These are phyloP conservation scores for Venturia nashicola DNA, from an alignment of 2,329 filamentous ascomycete genomes.

Conservation along the genomic window DNA sequence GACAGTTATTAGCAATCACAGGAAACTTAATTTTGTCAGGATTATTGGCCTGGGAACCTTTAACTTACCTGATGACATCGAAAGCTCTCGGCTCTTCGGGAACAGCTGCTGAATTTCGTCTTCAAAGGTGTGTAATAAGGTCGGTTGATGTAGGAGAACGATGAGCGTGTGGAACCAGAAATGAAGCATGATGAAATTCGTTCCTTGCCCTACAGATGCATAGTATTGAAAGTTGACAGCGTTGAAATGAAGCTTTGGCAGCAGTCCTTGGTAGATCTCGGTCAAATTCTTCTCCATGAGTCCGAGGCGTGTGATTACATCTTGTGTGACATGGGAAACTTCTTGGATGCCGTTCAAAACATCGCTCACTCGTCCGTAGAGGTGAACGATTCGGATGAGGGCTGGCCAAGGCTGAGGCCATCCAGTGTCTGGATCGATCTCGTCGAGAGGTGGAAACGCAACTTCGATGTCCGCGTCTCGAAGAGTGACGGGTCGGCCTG, in stretches of 20 bases:
- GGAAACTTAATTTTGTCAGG: too few relatives aligned
- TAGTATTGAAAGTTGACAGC: constrained; percentile 79
- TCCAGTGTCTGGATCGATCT: constrained; percentile 41
- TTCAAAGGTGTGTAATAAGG: constrained; percentile 65
- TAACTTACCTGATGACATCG: constrained; percentile 54
- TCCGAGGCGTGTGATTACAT: constrained; percentile 58
- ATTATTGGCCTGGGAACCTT: too few relatives aligned
- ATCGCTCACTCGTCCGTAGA: constrained; percentile 77
- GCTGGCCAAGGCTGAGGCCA: constrained; percentile 72
- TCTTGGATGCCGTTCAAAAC: constrained; percentile 70
- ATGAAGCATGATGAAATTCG: constrained; percentile 75
- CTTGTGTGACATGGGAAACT: constrained; percentile 59
- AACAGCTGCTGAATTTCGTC: constrained; percentile 59
- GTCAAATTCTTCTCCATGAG: constrained; percentile 76
- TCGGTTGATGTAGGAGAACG: constrained; percentile 74
- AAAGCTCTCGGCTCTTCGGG: constrained; percentile 66
- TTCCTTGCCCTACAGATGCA: constrained; percentile 66
- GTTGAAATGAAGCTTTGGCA: constrained; percentile 67
- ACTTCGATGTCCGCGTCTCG: constrained; percentile 78
- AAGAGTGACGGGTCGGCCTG: constrained; percentile 70
- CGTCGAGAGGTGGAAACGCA: constrained; percentile 47
- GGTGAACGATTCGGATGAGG: constrained; percentile 70
- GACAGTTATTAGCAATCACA: too few relatives aligned
- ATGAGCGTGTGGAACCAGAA: constrained; percentile 85
- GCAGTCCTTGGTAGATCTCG: constrained; percentile 60